Evolutionary conservation across 2,329 filamentous ascomycete species (phyloP), one percentile per base, ranked within the genome.

Genomic region (Alternaria tenuissima): DNA sequence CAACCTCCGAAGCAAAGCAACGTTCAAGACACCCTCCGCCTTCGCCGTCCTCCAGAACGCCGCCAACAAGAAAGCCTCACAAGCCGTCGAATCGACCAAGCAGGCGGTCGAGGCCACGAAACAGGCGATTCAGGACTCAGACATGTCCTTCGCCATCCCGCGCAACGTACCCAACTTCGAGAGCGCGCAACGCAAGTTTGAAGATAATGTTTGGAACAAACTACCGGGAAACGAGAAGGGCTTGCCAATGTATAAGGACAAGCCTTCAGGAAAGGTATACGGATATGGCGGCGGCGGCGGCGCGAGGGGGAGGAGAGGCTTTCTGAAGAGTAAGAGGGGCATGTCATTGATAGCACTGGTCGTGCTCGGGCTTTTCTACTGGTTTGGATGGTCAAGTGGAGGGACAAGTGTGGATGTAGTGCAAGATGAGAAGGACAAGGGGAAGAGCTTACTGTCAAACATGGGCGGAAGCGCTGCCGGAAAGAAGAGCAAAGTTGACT

Each of bases 191-290:
- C 71, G 78, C 69, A 66, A 70, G 54, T 73, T 78, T 59, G 80
- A 81, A 55, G 79, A 81, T 63, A 76, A 75, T 68, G 76, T 78
- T 36, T 81, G 79, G 79, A 70, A 67, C 20, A 79, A 75, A 56
- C 74, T 93, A 61, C 89, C 94, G 63, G 87, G 89, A 38, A 79
- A 80, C 51, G 82, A 84, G 48, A 83, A 86, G 80, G 78, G 88
- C 59, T 82, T 99, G 64, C 95, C 95, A 46, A 94, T 98, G 91
- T 99, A 99, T 83, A 99, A 99, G 81, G 95, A 99, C 81, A 99
- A 99, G 79, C 95, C 95, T n/a, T 57, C 58, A 16, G 58, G 58
- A 30, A 95, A 92, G 76, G 85, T 85, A 52, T 89, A 91, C 71
- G 84, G 86, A 43, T 67, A 72, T 81, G 67, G 60, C 34, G 84